Percentiles rank a stretch among this genome's conserved stretches.
phyloP scores from a whole-genome alignment of 768 basidiomycete species.

The Mrakia gelida region DNA sequence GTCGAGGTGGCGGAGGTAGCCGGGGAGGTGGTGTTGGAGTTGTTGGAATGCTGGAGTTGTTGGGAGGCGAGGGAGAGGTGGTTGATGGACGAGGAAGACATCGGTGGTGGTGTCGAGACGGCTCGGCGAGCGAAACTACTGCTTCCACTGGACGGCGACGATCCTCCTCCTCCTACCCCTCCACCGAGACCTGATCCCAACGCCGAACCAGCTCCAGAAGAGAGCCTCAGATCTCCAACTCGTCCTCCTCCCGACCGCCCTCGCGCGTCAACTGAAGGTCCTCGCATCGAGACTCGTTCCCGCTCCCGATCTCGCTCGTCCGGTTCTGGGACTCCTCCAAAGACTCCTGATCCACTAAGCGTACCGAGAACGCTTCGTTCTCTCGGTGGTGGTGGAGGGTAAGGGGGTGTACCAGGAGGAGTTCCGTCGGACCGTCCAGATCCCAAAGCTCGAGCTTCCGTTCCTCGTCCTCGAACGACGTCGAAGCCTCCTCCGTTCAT shows the following conservation, averaged over 20 bases:
- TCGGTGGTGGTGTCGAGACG: constrained; percentile 22
- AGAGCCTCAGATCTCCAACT: constrained; percentile 1
- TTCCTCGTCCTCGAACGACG: background rate
- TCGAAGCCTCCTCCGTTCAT: background rate
- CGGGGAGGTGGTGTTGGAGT: background rate
- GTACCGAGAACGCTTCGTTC: background rate
- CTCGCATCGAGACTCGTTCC: background rate
- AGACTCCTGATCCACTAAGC: constrained; percentile 5
- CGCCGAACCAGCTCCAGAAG: background rate
- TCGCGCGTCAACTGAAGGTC: background rate
- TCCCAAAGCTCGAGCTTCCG: constrained; percentile 4
- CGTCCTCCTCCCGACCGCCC: constrained; percentile 20
- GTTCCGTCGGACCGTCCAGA: background rate
- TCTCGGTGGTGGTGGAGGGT: background rate
- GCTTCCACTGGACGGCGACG: background rate
- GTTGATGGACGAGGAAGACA: background rate
- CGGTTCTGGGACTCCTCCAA: background rate
- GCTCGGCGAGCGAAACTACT: constrained; percentile 8
- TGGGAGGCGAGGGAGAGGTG: background rate
- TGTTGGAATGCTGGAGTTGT: background rate
- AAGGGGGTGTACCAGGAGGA: constrained; percentile 8
- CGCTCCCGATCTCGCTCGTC: background rate
- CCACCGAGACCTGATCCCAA: background rate
- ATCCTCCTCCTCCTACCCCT: background rate
- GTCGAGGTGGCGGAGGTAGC: background rate